Percentiles rank a stretch among this genome's conserved stretches.
These are phyloP conservation scores for Colletotrichum costaricense DNA, from an alignment of 2,329 filamentous ascomycete genomes.

Conservation along the genomic window DNA sequence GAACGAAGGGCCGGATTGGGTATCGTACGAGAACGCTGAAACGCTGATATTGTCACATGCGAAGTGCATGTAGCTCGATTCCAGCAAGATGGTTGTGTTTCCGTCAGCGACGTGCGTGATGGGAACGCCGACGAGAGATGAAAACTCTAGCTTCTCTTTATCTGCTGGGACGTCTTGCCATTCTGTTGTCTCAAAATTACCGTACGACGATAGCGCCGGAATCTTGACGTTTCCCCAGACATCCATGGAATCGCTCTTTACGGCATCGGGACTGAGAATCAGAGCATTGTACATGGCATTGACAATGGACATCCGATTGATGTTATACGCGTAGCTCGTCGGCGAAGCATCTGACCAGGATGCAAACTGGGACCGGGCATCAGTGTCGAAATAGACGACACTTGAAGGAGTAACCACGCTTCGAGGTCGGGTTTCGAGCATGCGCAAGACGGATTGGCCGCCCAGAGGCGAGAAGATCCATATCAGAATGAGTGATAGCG, in stretches of 20 bases:
- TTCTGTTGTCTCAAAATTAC: not conserved
- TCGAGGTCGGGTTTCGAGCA: not conserved
- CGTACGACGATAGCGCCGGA: conserved; percentile 31
- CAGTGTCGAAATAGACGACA: not conserved
- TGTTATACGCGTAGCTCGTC: not conserved
- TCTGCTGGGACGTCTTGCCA: not conserved
- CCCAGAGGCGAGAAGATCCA: conserved; percentile 46
- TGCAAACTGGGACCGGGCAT: not conserved
- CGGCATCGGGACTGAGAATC: conserved; percentile 36
- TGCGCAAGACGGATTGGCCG: conserved; percentile 42
- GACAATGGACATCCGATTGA: not conserved
- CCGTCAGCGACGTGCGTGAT: not conserved
- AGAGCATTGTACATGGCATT: conserved; percentile 34
- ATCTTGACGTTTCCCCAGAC: conserved; percentile 44
- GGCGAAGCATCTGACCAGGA: not conserved
- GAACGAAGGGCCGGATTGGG: not conserved
- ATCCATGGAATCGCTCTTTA: conserved; percentile 39
- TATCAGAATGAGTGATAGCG: conserved; percentile 39
- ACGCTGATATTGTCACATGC: conserved; percentile 4
- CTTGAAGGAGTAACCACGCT: not conserved
- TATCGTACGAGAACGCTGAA: not conserved
- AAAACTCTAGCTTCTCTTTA: not conserved
- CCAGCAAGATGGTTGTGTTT: conserved; percentile 18
- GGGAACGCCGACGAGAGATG: conserved; percentile 4
- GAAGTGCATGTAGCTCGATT: conserved; percentile 24